Base-by-base conservation (phyloP, 2,329 filamentous ascomycete genomes). In the Ophiostoma triangulosporum region DNA sequence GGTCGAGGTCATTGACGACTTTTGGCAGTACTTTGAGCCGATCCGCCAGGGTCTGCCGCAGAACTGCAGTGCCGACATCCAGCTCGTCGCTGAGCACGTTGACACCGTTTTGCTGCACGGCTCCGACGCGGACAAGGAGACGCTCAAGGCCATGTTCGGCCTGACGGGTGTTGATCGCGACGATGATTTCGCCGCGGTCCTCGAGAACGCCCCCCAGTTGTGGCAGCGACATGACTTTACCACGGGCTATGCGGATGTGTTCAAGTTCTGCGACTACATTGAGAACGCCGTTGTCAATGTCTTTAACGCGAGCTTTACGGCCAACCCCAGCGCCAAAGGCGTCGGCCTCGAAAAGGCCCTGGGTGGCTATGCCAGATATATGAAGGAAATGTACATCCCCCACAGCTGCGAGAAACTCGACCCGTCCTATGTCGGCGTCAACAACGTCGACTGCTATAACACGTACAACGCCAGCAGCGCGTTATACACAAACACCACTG, bases 21-120 rank as follows among this genome's bases (percentile, higher is more conserved):
- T 78, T 60, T 80, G 74, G 73, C 68, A 72, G 61, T 80, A 80
- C 60, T 80, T 78, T 61, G 64, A 67, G 8, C 76, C 77, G 0
- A 66, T 79, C 4, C 70, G 73, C 56, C 64, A 74, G 56, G 76
- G 74, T 11, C 76, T 78, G 64, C 72, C 77, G 0, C 59, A 68
- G 61, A 81, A 81, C 65, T 81, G 77, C 68, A 77, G 71, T 59
- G 62, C 62, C 14, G 77, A 81, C 59, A 63, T 80, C 22, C 62
- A 65, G 20, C 62, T 67, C 2, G 75, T 79, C n/a, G 67, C 79
- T 53, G 65, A 73, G 17, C 64, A 79, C 58, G 67, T 80, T 22
- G 76, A 81, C 60, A 65, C 59, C 46, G 68, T 72, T 27, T 65
- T 71, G 15, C 60, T 65, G 45, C 65, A 66, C 49, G 73, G 59